Evolutionary conservation across 2,329 filamentous ascomycete species (phyloP).

Genomic region (Calonectria multiphialidica): DNA sequence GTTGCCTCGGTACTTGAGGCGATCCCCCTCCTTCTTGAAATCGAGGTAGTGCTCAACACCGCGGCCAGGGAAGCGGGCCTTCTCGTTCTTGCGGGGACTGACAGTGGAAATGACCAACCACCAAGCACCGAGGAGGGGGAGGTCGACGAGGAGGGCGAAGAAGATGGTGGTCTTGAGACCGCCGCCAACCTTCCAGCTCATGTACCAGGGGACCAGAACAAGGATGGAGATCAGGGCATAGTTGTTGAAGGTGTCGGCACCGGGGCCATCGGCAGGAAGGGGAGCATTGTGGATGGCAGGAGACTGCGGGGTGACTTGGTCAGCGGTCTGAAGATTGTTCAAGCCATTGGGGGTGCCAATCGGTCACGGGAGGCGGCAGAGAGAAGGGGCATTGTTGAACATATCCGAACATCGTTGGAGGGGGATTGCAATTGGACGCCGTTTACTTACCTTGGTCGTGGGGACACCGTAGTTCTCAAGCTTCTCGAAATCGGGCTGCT

Average conservation of each 20-base stretch:
- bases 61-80: constrained; percentile 86
- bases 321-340: background rate
- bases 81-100: constrained; percentile 92
- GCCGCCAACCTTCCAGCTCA: constrained; percentile 88
- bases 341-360: constrained; percentile 18
- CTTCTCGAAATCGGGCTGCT: constrained; percentile 71
- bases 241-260: constrained; percentile 91
- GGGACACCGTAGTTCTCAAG: constrained; percentile 70
- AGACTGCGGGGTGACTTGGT: constrained; percentile 37
- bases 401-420: background rate
- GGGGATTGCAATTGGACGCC: background rate
- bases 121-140: constrained; percentile 85
- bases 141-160: constrained; percentile 80
- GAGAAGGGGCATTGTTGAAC: background rate
- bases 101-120: constrained; percentile 86
- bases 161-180: constrained; percentile 91
- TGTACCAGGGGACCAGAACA: constrained; percentile 79
- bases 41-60: constrained; percentile 92
- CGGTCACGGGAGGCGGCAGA: background rate
- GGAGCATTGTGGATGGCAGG: constrained; percentile 93
- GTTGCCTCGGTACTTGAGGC: constrained; percentile 78
- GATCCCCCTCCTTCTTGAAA: constrained; percentile 76
- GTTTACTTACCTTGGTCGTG: constrained; percentile 52
- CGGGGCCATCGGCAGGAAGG: constrained; percentile 88
- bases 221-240: constrained; percentile 78